These are phyloP conservation scores for Curvularia spicifera DNA, from an alignment of 2,329 filamentous ascomycete species.

Conservation along the genomic window DNA sequence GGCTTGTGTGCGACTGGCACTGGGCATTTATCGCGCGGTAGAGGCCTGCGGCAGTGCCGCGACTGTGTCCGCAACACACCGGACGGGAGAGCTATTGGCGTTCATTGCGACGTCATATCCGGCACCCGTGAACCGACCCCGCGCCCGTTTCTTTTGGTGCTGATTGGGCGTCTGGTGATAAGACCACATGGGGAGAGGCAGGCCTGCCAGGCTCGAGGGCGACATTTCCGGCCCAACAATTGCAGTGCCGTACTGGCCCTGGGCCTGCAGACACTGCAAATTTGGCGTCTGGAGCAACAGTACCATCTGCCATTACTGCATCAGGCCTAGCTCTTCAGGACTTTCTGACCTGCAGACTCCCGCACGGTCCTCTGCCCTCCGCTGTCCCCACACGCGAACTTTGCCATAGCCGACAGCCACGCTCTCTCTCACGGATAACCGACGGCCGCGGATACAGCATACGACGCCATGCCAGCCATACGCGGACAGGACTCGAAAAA, in stretches of 20 bases:
- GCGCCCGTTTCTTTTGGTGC: slow-evolving; percentile 11
- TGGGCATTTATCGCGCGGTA: not conserved
- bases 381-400: slow-evolving; percentile 28
- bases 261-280: slow-evolving; percentile 34
- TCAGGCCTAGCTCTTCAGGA: slow-evolving; percentile 25
- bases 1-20: slow-evolving; percentile 7
- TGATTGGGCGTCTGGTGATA: slow-evolving; percentile 11
- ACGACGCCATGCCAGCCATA: slow-evolving; percentile 58
- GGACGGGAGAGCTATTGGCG: slow-evolving; percentile 2
- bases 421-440: slow-evolving; percentile 29
- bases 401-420: slow-evolving; percentile 33
- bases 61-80: not conserved
- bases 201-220: slow-evolving; percentile 1
- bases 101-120: slow-evolving; percentile 19
- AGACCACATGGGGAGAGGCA: not conserved
- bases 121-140: slow-evolving; percentile 12
- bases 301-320: slow-evolving; percentile 10
- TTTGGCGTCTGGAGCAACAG: slow-evolving; percentile 11
- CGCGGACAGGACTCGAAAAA: slow-evolving; percentile 57
- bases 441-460: slow-evolving; percentile 38
- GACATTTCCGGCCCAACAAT: slow-evolving; percentile 19
- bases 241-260: slow-evolving; percentile 18
- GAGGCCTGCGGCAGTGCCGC: not conserved
- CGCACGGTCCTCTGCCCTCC: slow-evolving; percentile 17
- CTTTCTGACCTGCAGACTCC: slow-evolving; percentile 38